Conservation (phyloP, 257 asterid genomes). For the Parsonsia alboflavescens region DNA sequence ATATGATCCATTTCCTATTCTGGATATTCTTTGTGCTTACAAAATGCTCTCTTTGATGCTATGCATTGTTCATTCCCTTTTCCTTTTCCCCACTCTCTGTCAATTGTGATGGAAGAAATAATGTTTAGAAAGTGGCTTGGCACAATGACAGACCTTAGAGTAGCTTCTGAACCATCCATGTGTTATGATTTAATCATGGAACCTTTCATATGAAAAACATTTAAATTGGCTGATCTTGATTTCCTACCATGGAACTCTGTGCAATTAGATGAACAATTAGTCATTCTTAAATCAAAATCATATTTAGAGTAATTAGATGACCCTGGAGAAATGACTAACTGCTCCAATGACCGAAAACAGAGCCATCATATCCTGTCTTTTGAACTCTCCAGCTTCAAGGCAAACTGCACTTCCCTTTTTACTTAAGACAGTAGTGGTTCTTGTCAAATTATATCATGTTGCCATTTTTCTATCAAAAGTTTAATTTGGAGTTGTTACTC, state of each 20-base stretch:
- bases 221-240: not conserved
- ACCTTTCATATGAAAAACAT: not conserved
- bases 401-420: not conserved
- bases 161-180: not conserved
- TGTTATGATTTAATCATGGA: not conserved
- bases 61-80: too few species aligned
- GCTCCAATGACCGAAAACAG: not conserved
- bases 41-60: not conserved
- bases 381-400: not conserved
- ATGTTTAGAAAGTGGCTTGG: not conserved
- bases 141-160: not conserved
- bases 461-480: not conserved
- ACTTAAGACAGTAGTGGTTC: not conserved
- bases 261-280: not conserved
- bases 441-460: not conserved
- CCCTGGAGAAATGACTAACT: not conserved
- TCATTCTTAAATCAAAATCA: not conserved
- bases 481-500: not conserved
- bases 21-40: not conserved
- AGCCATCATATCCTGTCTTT: not conserved
- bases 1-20: not conserved
- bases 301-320: not conserved
- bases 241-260: not conserved
- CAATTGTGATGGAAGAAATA: not conserved
- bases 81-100: not conserved